Conservation (phyloP, 495 filamentous ascomycete species). For the Daldinia decipiens region DNA sequence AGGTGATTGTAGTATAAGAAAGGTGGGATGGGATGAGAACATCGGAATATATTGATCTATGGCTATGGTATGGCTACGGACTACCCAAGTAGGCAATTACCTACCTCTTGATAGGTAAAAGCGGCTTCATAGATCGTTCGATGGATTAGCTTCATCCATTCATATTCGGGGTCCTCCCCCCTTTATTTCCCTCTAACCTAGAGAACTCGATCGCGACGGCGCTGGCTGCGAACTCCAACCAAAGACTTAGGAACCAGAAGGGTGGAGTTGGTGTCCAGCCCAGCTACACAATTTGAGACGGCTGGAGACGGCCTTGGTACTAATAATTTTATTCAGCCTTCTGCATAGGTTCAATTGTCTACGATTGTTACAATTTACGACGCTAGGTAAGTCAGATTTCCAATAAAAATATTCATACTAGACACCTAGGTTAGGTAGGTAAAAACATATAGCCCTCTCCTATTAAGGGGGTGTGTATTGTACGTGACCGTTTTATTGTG, state of each 20-base stretch:
- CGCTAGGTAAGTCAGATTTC: slow-evolving; percentile 4
- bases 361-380: not conserved
- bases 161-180: slow-evolving; percentile 7
- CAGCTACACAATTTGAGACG: slow-evolving; percentile 9
- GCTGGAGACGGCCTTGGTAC: slow-evolving; percentile 15
- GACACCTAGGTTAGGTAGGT: not conserved
- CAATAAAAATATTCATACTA: not conserved
- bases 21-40: slow-evolving; percentile 6
- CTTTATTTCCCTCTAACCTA: slow-evolving; percentile 6
- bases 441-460: not conserved
- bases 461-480: slow-evolving; percentile 12
- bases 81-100: slow-evolving; percentile 14
- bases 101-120: slow-evolving; percentile 10
- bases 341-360: not conserved
- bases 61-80: slow-evolving; percentile 2
- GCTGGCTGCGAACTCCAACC: slow-evolving; percentile 39
- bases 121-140: slow-evolving; percentile 4
- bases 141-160: slow-evolving; percentile 11
- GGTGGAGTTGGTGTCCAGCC: slow-evolving; percentile 28
- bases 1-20: slow-evolving; percentile 9
- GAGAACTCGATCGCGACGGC: slow-evolving; percentile 20
- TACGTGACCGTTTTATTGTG: slow-evolving; percentile 25
- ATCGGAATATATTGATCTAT: slow-evolving; percentile 14
- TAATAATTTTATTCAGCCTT: slow-evolving; percentile 13
- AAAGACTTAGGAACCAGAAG: slow-evolving; percentile 28